These are phyloP conservation scores for Citrullus amarus DNA, from an alignment of 306 rosid species.

Conservation along the genomic window DNA sequence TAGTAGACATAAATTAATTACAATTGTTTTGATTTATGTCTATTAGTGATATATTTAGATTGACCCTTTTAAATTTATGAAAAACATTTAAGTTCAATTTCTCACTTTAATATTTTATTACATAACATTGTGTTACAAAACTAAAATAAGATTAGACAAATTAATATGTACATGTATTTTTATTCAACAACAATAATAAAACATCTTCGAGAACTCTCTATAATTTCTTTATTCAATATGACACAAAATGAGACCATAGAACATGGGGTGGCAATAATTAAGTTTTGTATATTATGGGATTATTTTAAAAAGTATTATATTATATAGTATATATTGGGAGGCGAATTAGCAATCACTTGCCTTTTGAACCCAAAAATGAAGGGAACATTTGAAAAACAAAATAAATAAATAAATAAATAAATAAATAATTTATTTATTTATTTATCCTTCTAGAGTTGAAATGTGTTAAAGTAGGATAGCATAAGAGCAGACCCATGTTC, in stretches of 20 bases:
- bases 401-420: too few species aligned
- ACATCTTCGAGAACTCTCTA: background rate
- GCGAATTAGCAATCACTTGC: background rate
- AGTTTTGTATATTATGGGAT: background rate
- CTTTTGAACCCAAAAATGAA: background rate
- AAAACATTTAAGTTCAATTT: too few species aligned
- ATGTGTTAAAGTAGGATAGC: background rate
- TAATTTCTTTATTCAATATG: background rate
- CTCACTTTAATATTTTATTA: background rate
- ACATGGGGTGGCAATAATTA: background rate
- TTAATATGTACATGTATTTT: background rate
- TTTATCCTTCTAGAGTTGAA: background rate
- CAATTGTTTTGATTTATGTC: too few species aligned
- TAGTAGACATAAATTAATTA: too few species aligned
- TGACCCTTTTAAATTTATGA: too few species aligned
- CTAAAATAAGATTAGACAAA: background rate
- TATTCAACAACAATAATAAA: background rate
- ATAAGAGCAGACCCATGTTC: background rate
- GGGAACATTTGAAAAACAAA: background rate
- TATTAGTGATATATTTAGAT: too few species aligned
- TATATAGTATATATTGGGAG: background rate
- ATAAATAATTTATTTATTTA: background rate
- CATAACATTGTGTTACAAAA: background rate
- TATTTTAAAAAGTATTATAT: background rate
- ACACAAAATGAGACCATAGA: background rate